Evolutionary conservation across 2,329 filamentous ascomycete genomes (phyloP), one percentile per base, ranked within the genome.

Genomic region (Ophiostoma piceae): DNA sequence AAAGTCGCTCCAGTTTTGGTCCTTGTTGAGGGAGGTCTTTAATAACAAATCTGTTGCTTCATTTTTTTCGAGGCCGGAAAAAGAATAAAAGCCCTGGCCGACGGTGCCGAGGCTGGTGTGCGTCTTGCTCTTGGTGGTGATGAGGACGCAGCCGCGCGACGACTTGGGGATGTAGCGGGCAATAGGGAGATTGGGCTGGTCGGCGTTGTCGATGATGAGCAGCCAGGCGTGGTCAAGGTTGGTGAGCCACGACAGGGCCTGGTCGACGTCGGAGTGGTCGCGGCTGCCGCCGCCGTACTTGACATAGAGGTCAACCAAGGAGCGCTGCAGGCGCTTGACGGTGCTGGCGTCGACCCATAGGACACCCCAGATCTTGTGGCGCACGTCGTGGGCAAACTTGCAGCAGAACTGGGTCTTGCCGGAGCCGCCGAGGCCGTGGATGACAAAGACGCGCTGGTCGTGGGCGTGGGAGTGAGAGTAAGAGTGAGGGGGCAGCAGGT

Each of bases 301-400:
- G 29, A 57, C 54, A 8, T 29, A 51, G 11, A 68, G 11, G 51
- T 26, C 37, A 1, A 54, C n/a, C 12, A 68, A 37, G 14, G 67
- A 62, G 14, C 22, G 35, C 19, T 68, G 26, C 67, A 68, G 67
- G 2, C 54, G 51, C 6, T 19, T 3, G 35, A 43, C 37, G n/a
- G 67, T 32, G 54, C 67, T 64, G 11, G 67, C 67, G 41, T 68
- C 51, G 4, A 68, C 51, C 67, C 51, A 68, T 5, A 62, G 39
- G n/a, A 68, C 67, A 12, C 67, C 67, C 67, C 67, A 68, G 54
- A 68, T n/a, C 47, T 57, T 60, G 54, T 62, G 19, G 1, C 35
- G 32, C 22, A 62, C 43, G 67, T 68, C 67, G 7, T 68, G 11
- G 51, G 95, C 67, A 43, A 68, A 68, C 22, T 68, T 68, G 54